phyloP scores from a whole-genome alignment of 2,329 filamentous ascomycete species.

The Sclerotinia subarctica region DNA sequence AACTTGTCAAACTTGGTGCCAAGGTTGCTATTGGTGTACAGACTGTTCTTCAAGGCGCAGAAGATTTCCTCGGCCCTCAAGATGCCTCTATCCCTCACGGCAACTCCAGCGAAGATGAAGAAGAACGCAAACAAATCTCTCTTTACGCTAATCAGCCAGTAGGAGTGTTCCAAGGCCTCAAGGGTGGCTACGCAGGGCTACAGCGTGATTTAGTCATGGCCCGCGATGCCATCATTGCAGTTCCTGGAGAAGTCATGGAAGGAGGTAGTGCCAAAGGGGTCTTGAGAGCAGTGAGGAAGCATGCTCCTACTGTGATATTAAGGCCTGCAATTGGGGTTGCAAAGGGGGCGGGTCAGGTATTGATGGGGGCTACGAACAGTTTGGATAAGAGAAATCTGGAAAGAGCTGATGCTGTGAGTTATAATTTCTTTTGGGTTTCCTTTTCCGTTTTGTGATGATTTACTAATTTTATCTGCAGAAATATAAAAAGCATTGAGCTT shows the following conservation, averaged over 20 bases:
- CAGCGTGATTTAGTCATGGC: slow-evolving; percentile 84
- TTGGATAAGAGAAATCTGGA: slow-evolving; percentile 79
- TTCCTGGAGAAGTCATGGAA: slow-evolving; percentile 88
- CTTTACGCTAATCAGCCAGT: slow-evolving; percentile 93
- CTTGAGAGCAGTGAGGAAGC: slow-evolving; percentile 71
- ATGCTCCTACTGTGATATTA: slow-evolving; percentile 90
- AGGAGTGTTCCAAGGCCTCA: slow-evolving; percentile 79
- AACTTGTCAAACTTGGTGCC: slow-evolving; percentile 89
- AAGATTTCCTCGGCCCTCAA: slow-evolving; percentile 64
- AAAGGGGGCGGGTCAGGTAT: slow-evolving; percentile 81
- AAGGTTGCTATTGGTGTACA: slow-evolving; percentile 95
- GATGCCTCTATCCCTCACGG: slow-evolving; percentile 39
- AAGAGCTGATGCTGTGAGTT: slow-evolving; percentile 83
- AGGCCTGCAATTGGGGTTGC: slow-evolving; percentile 86
- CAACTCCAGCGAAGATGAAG: slow-evolving; percentile 60
- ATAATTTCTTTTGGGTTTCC: slow-evolving; percentile 32
- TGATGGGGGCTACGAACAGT: slow-evolving; percentile 89
- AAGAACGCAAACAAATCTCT: slow-evolving; percentile 75
- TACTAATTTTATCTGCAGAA: slow-evolving; percentile 30
- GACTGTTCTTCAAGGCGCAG: slow-evolving; percentile 84
- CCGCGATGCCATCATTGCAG: slow-evolving; percentile 87
- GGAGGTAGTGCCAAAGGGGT: slow-evolving; percentile 77
- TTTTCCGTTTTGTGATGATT: not conserved
- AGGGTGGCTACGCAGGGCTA: slow-evolving; percentile 77
- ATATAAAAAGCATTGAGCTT: slow-evolving; percentile 39